phyloP scores from a whole-genome alignment of 139 green algal genomes.

The Volvox reticuliferus region DNA sequence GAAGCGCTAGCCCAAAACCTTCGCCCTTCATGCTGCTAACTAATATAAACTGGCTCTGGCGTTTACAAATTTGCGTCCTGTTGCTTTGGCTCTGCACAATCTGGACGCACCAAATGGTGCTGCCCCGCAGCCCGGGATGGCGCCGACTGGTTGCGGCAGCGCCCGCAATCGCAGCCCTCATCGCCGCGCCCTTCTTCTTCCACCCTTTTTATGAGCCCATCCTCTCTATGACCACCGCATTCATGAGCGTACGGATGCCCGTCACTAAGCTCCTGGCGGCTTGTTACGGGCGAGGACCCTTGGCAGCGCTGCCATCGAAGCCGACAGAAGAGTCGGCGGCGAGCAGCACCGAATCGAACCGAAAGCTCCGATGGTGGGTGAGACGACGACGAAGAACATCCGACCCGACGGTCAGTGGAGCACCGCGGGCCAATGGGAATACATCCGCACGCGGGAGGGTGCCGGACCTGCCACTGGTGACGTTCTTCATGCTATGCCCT shows the following conservation, averaged over 20 bases:
- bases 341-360: no score
- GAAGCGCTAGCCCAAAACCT: not conserved
- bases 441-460: not conserved
- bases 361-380: no score
- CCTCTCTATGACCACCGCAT: not conserved
- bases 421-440: no score
- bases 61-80: not conserved
- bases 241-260: conserved; percentile 32
- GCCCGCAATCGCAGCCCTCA: not conserved
- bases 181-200: conserved; percentile 12
- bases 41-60: not conserved
- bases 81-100: not conserved
- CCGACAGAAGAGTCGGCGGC: no score
- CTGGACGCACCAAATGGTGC: conserved; percentile 16
- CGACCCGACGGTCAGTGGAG: no score
- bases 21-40: conserved; percentile 8
- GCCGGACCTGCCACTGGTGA: not conserved
- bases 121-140: not conserved
- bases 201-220: conserved; percentile 2
- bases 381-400: no score
- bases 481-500: conserved; percentile 29
- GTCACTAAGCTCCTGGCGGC: conserved; percentile 22
- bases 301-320: not conserved
- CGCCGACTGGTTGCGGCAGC: not conserved
- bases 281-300: conserved; percentile 22